Conservation (phyloP, 2,329 filamentous ascomycete species). For the Microcyclosporella mali region DNA sequence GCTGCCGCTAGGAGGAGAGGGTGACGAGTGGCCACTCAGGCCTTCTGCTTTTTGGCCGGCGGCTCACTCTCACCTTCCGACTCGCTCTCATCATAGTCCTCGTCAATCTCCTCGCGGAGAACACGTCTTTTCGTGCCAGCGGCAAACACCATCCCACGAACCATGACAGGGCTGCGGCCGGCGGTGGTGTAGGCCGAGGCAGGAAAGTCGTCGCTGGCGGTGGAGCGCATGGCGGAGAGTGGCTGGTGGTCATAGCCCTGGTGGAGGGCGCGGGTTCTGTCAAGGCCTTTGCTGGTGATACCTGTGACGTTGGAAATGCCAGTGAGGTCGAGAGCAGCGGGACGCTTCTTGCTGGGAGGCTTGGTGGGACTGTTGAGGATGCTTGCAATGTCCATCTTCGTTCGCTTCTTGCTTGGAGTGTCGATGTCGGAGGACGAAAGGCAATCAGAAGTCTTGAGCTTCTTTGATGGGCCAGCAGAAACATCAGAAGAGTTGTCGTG, state of each 20-base stretch:
- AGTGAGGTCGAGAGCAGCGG: background rate
- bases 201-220: background rate
- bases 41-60: background rate
- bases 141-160: constrained; percentile 3
- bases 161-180: background rate
- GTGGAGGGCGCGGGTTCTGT: too few species aligned
- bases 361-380: background rate
- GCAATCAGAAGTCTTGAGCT: background rate
- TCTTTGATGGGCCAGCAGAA: background rate
- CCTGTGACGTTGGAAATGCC: background rate
- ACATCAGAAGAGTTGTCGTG: background rate
- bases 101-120: background rate
- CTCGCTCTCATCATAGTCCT: background rate
- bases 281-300: background rate
- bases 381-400: too few species aligned
- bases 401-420: constrained; percentile 1
- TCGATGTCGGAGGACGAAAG: background rate
- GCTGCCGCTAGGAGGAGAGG: too few species aligned
- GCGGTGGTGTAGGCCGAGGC: background rate
- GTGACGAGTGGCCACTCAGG: too few species aligned
- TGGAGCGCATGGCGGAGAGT: background rate
- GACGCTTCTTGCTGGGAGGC: background rate
- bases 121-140: constrained; percentile 1
- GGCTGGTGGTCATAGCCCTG: background rate
- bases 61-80: background rate